These are phyloP conservation scores for Chaetomium strumarium DNA, from an alignment of 2,329 filamentous ascomycete species.

Conservation along the genomic window DNA sequence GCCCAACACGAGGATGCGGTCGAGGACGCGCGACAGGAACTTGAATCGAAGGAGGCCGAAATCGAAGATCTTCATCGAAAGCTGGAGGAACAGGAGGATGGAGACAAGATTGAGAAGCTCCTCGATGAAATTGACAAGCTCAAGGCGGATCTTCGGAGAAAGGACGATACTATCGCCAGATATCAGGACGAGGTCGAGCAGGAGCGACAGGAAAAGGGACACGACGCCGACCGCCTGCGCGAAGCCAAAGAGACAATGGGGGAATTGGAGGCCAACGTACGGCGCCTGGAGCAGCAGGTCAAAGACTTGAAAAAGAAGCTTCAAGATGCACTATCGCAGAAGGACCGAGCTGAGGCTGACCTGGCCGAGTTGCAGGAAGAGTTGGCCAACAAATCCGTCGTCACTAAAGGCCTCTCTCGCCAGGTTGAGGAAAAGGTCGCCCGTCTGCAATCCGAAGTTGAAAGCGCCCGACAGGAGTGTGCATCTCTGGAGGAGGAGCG, in stretches of 20 bases:
- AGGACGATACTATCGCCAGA: constrained; percentile 65
- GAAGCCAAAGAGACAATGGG: constrained; percentile 54
- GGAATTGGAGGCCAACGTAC: constrained; percentile 51
- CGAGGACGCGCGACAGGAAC: constrained; percentile 48
- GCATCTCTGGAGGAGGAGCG: constrained; percentile 48
- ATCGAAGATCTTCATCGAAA: constrained; percentile 55
- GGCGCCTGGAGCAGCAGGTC: constrained; percentile 48
- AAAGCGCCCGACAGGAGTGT: constrained; percentile 44
- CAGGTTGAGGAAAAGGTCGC: constrained; percentile 67
- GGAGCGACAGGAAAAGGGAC: constrained; percentile 53
- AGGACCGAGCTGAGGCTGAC: constrained; percentile 52
- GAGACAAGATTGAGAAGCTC: constrained; percentile 59
- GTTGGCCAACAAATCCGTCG: constrained; percentile 71
- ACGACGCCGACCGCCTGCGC: constrained; percentile 45
- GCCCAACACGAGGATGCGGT: constrained; percentile 71
- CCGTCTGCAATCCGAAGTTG: constrained; percentile 62
- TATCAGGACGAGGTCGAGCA: constrained; percentile 65
- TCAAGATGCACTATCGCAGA: constrained; percentile 48
- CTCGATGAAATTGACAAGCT: constrained; percentile 70
- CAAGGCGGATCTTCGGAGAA: constrained; percentile 68
- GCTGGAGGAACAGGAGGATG: constrained; percentile 51
- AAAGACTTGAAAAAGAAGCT: constrained; percentile 50
- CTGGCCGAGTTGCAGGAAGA: constrained; percentile 67
- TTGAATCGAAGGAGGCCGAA: constrained; percentile 55
- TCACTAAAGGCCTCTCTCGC: constrained; percentile 66